These are phyloP conservation scores for Sclerotinia glacialis DNA, from an alignment of 2,329 filamentous ascomycete genomes.

Conservation along the genomic window DNA sequence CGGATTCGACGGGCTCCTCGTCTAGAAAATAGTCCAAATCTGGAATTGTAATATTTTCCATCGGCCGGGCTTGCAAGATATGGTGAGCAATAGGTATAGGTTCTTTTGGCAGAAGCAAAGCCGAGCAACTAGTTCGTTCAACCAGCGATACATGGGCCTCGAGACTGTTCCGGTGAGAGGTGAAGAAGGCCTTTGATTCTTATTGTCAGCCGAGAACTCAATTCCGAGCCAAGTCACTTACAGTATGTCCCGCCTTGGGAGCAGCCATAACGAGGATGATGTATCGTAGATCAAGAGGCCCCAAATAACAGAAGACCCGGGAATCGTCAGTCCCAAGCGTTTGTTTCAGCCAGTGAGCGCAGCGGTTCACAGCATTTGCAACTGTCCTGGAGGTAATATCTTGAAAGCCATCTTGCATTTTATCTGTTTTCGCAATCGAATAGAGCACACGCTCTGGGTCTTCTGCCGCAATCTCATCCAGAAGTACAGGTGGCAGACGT, in stretches of 20 bases:
- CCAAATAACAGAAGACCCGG: conserved; percentile 27
- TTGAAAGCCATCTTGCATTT: neutral
- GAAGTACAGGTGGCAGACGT: neutral
- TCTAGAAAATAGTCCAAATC: conserved; percentile 3
- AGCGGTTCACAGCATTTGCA: neutral
- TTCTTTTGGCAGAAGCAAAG: conserved; percentile 6
- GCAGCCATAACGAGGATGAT: conserved; percentile 27
- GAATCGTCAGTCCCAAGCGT: neutral
- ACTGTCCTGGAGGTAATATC: neutral
- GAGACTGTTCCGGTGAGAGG: conserved; percentile 19
- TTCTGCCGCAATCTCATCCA: neutral
- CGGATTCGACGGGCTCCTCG: neutral
- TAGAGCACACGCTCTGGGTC: neutral
- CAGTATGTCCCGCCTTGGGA: conserved; percentile 34
- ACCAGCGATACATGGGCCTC: conserved; percentile 20
- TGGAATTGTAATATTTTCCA: conserved; percentile 3
- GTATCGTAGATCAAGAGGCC: conserved; percentile 36
- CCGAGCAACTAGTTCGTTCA: conserved; percentile 4
- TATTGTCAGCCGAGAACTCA: neutral
- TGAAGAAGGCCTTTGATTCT: conserved; percentile 14
- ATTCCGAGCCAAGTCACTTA: neutral
- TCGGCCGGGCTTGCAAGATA: neutral
- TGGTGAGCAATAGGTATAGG: neutral
- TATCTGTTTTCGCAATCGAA: neutral
- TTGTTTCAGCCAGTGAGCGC: neutral